A percentile compares a stretch with the other conserved stretches of the same genome.
Evolutionary conservation across 129 eudicot species (phyloP).

Genomic region (Saussurea involucrata): DNA sequence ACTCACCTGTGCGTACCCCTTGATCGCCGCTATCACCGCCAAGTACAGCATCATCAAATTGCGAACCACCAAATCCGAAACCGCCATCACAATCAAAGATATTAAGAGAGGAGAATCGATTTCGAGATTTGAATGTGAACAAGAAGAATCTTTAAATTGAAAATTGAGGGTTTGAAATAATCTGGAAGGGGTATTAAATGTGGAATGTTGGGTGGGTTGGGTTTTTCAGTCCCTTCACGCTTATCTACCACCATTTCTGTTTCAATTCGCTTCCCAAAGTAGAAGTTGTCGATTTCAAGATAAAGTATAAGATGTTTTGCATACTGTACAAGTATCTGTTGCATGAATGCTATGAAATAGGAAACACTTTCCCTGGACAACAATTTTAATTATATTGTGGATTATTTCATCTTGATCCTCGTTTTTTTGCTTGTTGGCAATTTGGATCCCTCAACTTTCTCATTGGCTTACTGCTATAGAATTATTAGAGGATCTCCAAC

Average conservation of each 20-base stretch:
- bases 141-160: neutral
- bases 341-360: neutral
- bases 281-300: neutral
- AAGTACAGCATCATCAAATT: constrained; percentile 60
- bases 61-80: constrained; percentile 61
- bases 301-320: neutral
- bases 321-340: neutral
- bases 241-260: constrained; percentile 17
- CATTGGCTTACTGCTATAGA: neutral
- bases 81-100: constrained; percentile 41
- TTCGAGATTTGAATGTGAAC: constrained; percentile 1
- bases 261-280: neutral
- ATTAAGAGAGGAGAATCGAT: neutral
- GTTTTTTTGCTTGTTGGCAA: neutral
- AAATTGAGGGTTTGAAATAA: constrained; percentile 17
- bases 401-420: neutral
- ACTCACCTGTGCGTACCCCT: constrained; percentile 48
- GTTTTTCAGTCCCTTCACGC: constrained; percentile 12
- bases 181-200: constrained; percentile 24
- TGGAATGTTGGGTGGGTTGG: constrained; percentile 28
- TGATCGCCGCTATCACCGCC: constrained; percentile 60
- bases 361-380: neutral
- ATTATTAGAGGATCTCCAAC: no score
- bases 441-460: neutral
- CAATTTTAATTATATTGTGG: neutral